Conservation (phyloP, 306 rosid species). For the Inga laurina region DNA sequence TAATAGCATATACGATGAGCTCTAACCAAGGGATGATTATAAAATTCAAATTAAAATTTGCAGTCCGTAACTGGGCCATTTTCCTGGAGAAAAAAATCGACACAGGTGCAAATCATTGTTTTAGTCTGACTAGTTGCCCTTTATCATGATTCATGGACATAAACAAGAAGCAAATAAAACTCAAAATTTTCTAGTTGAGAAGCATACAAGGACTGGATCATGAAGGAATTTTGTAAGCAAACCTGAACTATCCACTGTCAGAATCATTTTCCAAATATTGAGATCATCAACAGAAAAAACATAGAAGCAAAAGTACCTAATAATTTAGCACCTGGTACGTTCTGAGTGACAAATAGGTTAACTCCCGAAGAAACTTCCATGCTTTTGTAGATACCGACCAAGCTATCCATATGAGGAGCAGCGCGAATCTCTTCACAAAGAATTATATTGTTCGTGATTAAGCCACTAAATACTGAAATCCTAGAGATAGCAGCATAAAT, state of each 20-base stretch:
- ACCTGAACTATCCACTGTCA: neutral
- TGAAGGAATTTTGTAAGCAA: neutral
- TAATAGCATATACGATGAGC: neutral
- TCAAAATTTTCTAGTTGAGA: constrained; percentile 10
- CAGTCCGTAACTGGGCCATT: neutral
- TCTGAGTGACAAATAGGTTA: constrained; percentile 70
- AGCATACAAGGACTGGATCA: neutral
- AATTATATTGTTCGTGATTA: neutral
- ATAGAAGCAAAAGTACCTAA: constrained; percentile 47
- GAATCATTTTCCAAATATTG: neutral
- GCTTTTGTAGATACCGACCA: constrained; percentile 85
- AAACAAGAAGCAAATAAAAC: neutral
- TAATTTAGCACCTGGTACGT: constrained; percentile 41
- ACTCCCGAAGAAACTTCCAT: constrained; percentile 87
- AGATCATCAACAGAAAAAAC: neutral
- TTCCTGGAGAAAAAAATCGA: neutral
- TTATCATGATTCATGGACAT: neutral
- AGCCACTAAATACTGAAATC: neutral
- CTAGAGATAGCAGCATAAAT: neutral
- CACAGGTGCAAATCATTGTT: neutral
- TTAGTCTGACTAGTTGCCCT: neutral
- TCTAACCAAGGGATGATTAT: neutral
- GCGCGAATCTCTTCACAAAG: constrained; percentile 72
- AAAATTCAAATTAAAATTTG: neutral
- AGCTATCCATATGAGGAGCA: constrained; percentile 85